Evolutionary conservation across 108 stramenopile species (phyloP).

Genomic region (Cyclotella sp.): DNA sequence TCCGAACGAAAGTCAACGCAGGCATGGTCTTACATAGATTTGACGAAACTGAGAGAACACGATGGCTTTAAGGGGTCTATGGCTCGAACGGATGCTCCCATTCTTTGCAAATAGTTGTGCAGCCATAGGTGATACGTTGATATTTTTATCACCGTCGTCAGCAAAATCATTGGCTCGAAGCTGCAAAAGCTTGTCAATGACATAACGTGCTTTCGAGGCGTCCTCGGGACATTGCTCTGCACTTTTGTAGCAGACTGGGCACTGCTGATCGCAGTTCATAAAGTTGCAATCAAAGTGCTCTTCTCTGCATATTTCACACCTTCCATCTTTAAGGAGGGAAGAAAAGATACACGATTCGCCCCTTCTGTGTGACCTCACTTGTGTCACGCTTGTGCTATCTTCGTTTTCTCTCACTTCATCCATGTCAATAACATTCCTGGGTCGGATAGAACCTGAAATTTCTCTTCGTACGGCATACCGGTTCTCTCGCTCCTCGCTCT

Average conservation of each 20-base stretch:
- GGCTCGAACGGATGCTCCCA: neutral
- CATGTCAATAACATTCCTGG: slow-evolving; percentile 4
- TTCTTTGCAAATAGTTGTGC: slow-evolving; percentile 36
- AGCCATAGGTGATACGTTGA: slow-evolving; percentile 32
- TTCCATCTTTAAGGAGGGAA: slow-evolving; percentile 52
- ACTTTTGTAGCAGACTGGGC: slow-evolving; percentile 59
- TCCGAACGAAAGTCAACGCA: neutral
- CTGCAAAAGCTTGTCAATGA: slow-evolving; percentile 63
- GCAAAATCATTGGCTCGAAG: slow-evolving; percentile 28
- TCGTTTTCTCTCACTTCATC: slow-evolving; percentile 16
- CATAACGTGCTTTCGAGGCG: slow-evolving; percentile 76
- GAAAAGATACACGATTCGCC: slow-evolving; percentile 70
- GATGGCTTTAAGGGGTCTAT: slow-evolving; percentile 79
- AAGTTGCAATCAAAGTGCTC: slow-evolving; percentile 77
- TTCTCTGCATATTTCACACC: slow-evolving; percentile 67
- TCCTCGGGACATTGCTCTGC: slow-evolving; percentile 66
- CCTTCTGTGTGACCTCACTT: slow-evolving; percentile 38
- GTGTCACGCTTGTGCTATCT: slow-evolving; percentile 6
- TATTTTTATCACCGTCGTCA: neutral
- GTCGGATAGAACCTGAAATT: neutral
- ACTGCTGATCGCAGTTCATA: slow-evolving; percentile 42
- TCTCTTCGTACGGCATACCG: slow-evolving; percentile 15
- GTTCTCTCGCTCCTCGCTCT: slow-evolving; percentile 41
- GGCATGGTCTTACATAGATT: slow-evolving; percentile 38
- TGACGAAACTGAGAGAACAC: slow-evolving; percentile 84